Percentiles rank a stretch among this genome's conserved stretches.
phyloP scores from a whole-genome alignment of 345 rosid genomes.

The Syzygium jambos region DNA sequence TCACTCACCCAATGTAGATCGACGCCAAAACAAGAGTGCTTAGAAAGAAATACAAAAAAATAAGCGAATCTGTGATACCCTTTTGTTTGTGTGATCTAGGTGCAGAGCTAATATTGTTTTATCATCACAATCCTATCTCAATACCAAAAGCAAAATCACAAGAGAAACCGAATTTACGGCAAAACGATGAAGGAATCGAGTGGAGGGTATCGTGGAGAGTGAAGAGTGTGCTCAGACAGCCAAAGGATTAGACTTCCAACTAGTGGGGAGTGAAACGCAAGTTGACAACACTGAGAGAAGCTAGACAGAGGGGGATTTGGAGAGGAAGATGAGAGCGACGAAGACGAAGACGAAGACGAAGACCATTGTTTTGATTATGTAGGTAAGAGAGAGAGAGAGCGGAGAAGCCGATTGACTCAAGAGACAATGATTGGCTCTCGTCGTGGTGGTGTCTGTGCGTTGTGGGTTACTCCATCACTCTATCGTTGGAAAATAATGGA shows the following conservation, averaged over 20 bases:
- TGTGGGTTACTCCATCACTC: too few species aligned
- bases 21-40: background rate
- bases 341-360: too few species aligned
- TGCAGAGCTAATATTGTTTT: background rate
- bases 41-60: background rate
- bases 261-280: background rate
- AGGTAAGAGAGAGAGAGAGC: too few species aligned
- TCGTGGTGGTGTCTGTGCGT: fast-evolving
- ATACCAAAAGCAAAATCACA: background rate
- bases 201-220: background rate
- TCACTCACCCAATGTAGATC: background rate
- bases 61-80: background rate
- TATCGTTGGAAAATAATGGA: background rate
- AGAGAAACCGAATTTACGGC: fast-evolving
- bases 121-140: background rate
- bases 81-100: background rate
- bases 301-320: too few species aligned
- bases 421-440: too few species aligned
- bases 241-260: slow-evolving; percentile 81
- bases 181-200: background rate
- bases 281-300: too few species aligned
- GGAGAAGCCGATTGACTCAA: too few species aligned
- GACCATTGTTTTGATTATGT: too few species aligned
- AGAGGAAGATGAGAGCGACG: too few species aligned
- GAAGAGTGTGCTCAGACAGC: too few species aligned